Percentiles rank a stretch among this genome's conserved stretches.
These are phyloP conservation scores for Linderniella brevidens DNA, from an alignment of 257 asterid genomes.

Conservation along the genomic window DNA sequence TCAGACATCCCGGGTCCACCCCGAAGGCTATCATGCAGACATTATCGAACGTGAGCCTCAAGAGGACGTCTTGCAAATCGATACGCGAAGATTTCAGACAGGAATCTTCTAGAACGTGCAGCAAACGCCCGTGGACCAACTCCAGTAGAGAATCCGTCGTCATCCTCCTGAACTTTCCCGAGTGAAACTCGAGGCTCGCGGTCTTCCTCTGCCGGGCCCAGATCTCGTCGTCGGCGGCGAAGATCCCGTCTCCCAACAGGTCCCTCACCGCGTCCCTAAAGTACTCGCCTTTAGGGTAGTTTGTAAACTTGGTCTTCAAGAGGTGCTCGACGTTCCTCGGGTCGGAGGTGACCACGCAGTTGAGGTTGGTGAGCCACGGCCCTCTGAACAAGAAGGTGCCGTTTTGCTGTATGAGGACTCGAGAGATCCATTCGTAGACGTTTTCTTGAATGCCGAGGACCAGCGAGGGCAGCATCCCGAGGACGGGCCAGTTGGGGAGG, in stretches of 20 bases:
- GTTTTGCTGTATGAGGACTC: constrained; percentile 24
- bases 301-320: constrained; percentile 55
- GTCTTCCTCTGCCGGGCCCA: constrained; percentile 80
- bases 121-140: constrained; percentile 55
- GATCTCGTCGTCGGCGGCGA: constrained; percentile 58
- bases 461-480: constrained; percentile 86
- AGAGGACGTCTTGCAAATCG: constrained; percentile 64
- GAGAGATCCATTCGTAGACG: constrained; percentile 69
- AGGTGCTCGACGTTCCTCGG: constrained; percentile 72
- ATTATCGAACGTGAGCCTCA: constrained; percentile 75
- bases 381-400: constrained; percentile 70
- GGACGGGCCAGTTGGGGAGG: constrained; percentile 58
- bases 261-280: constrained; percentile 51
- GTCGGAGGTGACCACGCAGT: constrained; percentile 77
- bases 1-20: constrained; percentile 77
- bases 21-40: constrained; percentile 96
- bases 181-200: constrained; percentile 79
- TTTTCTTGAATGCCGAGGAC: constrained; percentile 34
- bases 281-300: constrained; percentile 67
- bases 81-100: constrained; percentile 11
- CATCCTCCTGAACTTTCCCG: constrained; percentile 52
- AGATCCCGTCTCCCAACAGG: constrained; percentile 77
- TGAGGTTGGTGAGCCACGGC: constrained; percentile 69
- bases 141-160: constrained; percentile 56
- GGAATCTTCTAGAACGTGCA: constrained; percentile 57